Conservation (phyloP, 1,139 yeast genomes). For the Trichomonascaceae sp. region DNA sequence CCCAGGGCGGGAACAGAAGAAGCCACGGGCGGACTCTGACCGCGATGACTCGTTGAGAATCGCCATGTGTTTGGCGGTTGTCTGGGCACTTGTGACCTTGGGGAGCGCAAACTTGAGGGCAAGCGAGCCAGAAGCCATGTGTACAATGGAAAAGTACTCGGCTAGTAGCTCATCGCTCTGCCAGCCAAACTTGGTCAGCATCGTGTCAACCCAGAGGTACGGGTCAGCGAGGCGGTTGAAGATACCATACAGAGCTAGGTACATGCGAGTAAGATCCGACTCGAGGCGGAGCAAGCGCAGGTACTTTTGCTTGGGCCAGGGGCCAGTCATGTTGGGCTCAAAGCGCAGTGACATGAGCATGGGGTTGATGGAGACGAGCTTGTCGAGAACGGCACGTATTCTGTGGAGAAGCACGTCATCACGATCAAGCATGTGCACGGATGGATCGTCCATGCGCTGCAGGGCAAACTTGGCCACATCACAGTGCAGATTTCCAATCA, state of each 20-base stretch:
- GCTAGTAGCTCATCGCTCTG: slow-evolving; percentile 15
- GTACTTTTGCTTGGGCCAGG: slow-evolving; percentile 19
- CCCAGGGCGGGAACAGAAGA: slow-evolving; percentile 1
- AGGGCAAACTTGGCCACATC: slow-evolving; percentile 18
- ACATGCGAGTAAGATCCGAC: slow-evolving; percentile 13
- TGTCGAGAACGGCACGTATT: slow-evolving; percentile 10
- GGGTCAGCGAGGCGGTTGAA: slow-evolving; percentile 13
- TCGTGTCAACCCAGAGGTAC: slow-evolving; percentile 8
- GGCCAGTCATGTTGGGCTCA: slow-evolving; percentile 20
- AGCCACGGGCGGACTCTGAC: background rate
- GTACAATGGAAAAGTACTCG: slow-evolving; percentile 18
- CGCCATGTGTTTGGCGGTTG: slow-evolving; percentile 11
- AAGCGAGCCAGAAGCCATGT: slow-evolving; percentile 18
- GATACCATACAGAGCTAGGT: slow-evolving; percentile 12
- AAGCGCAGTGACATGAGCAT: slow-evolving; percentile 13
- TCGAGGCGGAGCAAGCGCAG: slow-evolving; percentile 11
- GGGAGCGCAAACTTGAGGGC: slow-evolving; percentile 18
- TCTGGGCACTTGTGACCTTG: slow-evolving; percentile 18
- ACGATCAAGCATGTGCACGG: slow-evolving; percentile 10
- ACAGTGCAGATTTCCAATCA: slow-evolving; percentile 18
- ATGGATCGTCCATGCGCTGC: slow-evolving; percentile 13
- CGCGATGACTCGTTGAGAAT: slow-evolving; percentile 1
- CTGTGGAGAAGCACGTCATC: slow-evolving; percentile 12
- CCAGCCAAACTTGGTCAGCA: slow-evolving; percentile 17
- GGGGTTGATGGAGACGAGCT: slow-evolving; percentile 10